phyloP scores from a whole-genome alignment of 106 monocot species.

The Dendrobium nobile region DNA sequence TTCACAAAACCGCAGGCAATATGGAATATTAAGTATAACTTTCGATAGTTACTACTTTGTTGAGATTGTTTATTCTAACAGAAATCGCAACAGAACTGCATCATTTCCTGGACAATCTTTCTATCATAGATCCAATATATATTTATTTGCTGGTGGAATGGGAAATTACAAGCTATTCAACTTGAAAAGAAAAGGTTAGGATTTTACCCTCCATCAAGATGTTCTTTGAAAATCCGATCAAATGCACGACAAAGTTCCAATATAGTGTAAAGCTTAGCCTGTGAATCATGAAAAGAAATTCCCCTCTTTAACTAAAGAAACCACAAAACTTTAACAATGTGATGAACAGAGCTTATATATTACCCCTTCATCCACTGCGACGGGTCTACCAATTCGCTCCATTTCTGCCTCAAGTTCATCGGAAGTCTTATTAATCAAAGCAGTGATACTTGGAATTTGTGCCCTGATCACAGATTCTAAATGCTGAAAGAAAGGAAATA shows the following conservation, averaged over 20 bases:
- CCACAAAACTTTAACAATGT: background rate
- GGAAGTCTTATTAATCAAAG: constrained; percentile 58
- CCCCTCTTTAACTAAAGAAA: background rate
- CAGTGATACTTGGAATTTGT: constrained; percentile 57
- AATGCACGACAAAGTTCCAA: constrained; percentile 56
- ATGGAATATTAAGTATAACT: background rate
- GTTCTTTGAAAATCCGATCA: constrained; percentile 59
- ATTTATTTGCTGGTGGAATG: background rate
- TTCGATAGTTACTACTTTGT: background rate
- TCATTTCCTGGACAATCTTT: background rate
- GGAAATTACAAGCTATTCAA: background rate
- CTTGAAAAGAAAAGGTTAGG: background rate
- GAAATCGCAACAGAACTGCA: background rate
- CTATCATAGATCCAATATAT: background rate
- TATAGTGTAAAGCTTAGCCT: constrained; percentile 77
- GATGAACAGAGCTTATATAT: background rate
- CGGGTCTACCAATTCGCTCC: constrained; percentile 52
- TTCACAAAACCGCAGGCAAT: background rate
- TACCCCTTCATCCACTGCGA: constrained; percentile 70
- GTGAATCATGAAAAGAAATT: constrained; percentile 1
- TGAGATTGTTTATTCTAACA: background rate
- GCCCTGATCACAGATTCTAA: constrained; percentile 65
- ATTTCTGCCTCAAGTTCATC: constrained; percentile 71
- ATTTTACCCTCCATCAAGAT: constrained; percentile 80
- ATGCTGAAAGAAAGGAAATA: constrained; percentile 40